phyloP scores from a whole-genome alignment of 2,329 filamentous ascomycete species.

The Cercospora sesami region DNA sequence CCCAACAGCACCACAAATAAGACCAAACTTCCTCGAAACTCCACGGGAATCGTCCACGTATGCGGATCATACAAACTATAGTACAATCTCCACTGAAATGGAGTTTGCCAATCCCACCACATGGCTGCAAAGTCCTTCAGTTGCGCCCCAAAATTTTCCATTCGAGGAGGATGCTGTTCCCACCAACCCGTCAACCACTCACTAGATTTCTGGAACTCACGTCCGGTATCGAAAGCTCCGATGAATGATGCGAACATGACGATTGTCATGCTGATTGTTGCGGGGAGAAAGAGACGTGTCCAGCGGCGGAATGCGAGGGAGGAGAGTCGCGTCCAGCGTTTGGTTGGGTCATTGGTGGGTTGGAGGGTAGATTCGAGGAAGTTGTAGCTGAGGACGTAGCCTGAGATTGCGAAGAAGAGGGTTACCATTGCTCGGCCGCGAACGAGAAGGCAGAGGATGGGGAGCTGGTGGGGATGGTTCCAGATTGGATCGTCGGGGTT shows the following conservation, averaged over 20 bases:
- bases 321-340: not conserved
- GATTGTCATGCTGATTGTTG: slow-evolving; percentile 20
- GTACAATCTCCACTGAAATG: slow-evolving; percentile 14
- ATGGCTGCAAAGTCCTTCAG: slow-evolving; percentile 4
- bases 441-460: slow-evolving; percentile 20
- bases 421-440: slow-evolving; percentile 24
- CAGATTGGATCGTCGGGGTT: not conserved
- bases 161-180: slow-evolving; percentile 22
- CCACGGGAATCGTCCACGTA: slow-evolving; percentile 22
- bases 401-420: slow-evolving; percentile 25
- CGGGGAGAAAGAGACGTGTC: slow-evolving; percentile 18
- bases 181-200: slow-evolving; percentile 15
- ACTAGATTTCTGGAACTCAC: slow-evolving; percentile 6
- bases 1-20: slow-evolving; percentile 21
- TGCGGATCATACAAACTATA: slow-evolving; percentile 19
- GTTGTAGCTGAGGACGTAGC: slow-evolving; percentile 21
- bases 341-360: not conserved
- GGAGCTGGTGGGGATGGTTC: slow-evolving; percentile 17
- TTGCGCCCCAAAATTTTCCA: not conserved
- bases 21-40: slow-evolving; percentile 19
- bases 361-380: slow-evolving; percentile 7
- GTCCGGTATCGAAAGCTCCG: slow-evolving; percentile 17
- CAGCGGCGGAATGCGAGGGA: slow-evolving; percentile 19
- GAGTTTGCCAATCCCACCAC: slow-evolving; percentile 19
- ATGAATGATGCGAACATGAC: slow-evolving; percentile 16